phyloP scores from a whole-genome alignment of 2,329 filamentous ascomycete species.

The Catunica adiposa region DNA sequence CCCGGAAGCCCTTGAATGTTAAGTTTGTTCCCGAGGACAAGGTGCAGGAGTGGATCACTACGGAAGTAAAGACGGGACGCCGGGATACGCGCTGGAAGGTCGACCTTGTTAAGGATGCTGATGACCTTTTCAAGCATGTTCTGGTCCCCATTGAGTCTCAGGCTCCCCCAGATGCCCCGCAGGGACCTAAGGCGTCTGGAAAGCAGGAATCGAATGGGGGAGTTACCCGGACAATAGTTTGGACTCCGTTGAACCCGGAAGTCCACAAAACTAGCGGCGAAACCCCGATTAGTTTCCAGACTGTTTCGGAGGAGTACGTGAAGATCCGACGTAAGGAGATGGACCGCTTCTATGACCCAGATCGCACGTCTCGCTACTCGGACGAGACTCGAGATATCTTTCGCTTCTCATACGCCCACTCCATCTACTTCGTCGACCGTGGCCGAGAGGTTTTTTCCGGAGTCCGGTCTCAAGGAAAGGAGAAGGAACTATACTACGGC shows the following conservation, averaged over 20 bases:
- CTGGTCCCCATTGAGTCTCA: constrained; percentile 24
- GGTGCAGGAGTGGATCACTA: constrained; percentile 56
- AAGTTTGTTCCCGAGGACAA: constrained; percentile 75
- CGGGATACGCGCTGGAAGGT: constrained; percentile 49
- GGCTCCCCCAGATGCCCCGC: constrained; percentile 4
- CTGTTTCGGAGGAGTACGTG: constrained; percentile 48
- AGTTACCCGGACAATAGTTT: constrained; percentile 4
- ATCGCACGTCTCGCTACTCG: constrained; percentile 18
- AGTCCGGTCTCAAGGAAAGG: constrained; percentile 36
- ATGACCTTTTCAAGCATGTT: constrained; percentile 37
- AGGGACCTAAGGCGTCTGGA: constrained; percentile 3
- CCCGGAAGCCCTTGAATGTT: constrained; percentile 67
- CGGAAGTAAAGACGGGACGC: constrained; percentile 38
- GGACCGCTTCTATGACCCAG: constrained; percentile 31
- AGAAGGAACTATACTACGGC: constrained; percentile 20
- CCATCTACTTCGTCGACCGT: constrained; percentile 50
- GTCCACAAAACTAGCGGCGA: constrained; percentile 23
- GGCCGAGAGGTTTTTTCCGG: constrained; percentile 54
- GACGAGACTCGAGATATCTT: constrained; percentile 27
- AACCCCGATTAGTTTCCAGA: constrained; percentile 31
- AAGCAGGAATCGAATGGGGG: not conserved
- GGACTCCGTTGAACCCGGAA: constrained; percentile 10
- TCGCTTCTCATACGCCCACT: constrained; percentile 57
- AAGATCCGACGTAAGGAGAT: constrained; percentile 46
- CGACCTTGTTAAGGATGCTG: constrained; percentile 42